Evolutionary conservation across 805 yeast species (phyloP), one percentile per base, ranked within the genome.

Genomic region (Lachancea fermentati): DNA sequence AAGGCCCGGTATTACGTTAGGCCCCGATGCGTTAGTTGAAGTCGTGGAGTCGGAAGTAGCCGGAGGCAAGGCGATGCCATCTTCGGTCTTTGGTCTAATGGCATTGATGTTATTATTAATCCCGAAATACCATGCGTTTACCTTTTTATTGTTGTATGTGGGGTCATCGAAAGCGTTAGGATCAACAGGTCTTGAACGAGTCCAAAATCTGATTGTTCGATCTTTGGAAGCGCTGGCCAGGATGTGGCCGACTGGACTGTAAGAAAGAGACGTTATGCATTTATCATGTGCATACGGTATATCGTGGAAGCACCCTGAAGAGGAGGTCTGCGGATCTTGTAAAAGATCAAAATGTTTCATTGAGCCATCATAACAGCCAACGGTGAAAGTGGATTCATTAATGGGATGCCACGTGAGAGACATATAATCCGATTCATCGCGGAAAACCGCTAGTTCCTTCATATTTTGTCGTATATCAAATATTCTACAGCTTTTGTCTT

Each of bases 201-300:
- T 79, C 99, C 99, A 93, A 63, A 94, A 85, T 41, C 97, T 67
- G 17, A 95, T 85, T 4, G 94, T 79, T 57, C 26, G 26, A 62
- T 93, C 99, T 42, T 93, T 87, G 14, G 97, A 91, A 0, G 96
- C 97, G 5, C 96, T 79, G 41, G 94, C 80, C 26, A 93, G 67
- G 37, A 91, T 67, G 63, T 93, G 97, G 3, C 99, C 99, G 52
- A 85, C 68, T 2, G 97, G 97, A 62, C 89, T 97, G 58, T 88
- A 93, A 45, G 89, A 91, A 41, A 93, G 62, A 3, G 95, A 78
- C 62, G 91, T 88, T 38, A 93, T 78, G 3, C 95, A 94, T 66
- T 85, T 85, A 54, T 88, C 96, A 60, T 93, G 99, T 0, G 97
- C 98, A 62, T 76, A 81, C 2, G 97, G 96, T 26, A 93, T 84